Conservation (phyloP, 2,329 filamentous ascomycete species). For the Sordariomycetes sp. region DNA sequence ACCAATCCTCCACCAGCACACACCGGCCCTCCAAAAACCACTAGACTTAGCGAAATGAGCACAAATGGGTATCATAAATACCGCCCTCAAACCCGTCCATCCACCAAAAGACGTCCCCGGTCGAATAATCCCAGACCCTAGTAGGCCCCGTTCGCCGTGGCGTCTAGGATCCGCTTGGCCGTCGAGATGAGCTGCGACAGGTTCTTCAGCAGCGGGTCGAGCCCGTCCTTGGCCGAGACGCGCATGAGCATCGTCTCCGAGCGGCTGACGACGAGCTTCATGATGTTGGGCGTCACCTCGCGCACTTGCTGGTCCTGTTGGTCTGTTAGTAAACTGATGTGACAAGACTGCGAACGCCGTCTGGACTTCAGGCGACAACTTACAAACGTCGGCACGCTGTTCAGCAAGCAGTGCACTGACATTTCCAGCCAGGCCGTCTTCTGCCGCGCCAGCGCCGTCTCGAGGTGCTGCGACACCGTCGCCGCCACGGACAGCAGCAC, state of each 20-base stretch:
- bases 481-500: constrained; percentile 52
- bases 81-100: not conserved
- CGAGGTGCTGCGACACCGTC: constrained; percentile 46
- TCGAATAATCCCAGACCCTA: not conserved
- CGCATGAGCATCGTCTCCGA: constrained; percentile 38
- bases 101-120: too few species aligned
- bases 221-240: constrained; percentile 31
- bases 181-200: constrained; percentile 27
- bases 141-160: not conserved
- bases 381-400: constrained; percentile 34
- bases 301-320: constrained; percentile 37
- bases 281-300: constrained; percentile 42
- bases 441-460: constrained; percentile 34
- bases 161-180: constrained; percentile 17
- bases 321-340: not conserved
- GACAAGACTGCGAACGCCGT: not conserved
- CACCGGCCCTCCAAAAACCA: not conserved
- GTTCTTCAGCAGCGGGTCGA: constrained; percentile 32
- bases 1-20: not conserved
- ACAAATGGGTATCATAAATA: not conserved
- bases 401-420: constrained; percentile 39
- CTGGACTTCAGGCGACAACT: constrained; percentile 15
- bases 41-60: not conserved
- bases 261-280: constrained; percentile 35
- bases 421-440: constrained; percentile 48